These are phyloP conservation scores for Pinus tabuliformis DNA, from an alignment of 75 land plant genomes.

Conservation along the genomic window DNA sequence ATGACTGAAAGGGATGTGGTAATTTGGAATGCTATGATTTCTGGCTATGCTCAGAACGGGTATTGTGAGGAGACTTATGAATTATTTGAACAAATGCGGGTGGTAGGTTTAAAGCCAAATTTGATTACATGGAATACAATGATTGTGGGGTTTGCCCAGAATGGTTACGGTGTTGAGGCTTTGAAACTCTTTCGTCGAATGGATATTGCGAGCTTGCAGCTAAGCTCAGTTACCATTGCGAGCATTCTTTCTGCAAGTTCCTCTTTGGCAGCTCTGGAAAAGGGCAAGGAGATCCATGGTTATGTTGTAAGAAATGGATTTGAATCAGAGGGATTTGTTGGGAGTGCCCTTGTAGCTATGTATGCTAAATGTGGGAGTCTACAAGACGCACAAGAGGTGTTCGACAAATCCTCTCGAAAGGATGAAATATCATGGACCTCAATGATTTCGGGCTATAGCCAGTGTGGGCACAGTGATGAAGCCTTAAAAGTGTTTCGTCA, in stretches of 20 bases:
- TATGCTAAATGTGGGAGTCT: constrained; percentile 62
- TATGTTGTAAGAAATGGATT: constrained; percentile 26
- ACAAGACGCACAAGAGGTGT: constrained; percentile 5
- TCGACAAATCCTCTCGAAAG: neutral
- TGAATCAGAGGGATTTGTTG: constrained; percentile 29
- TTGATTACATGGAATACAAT: constrained; percentile 10
- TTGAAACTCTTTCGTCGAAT: neutral
- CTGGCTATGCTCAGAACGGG: constrained; percentile 23
- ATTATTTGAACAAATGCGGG: constrained; percentile 32
- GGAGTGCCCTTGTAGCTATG: constrained; percentile 53
- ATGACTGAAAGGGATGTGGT: constrained; percentile 13
- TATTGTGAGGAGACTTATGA: constrained; percentile 31
- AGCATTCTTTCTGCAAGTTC: constrained; percentile 41
- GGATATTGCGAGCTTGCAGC: neutral
- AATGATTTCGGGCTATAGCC: constrained; percentile 10
- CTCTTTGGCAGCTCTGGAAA: constrained; percentile 16
- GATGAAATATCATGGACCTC: constrained; percentile 11
- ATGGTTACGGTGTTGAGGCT: constrained; percentile 7
- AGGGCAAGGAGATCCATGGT: constrained; percentile 48
- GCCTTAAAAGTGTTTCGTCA: neutral
- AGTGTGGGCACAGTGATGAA: neutral
- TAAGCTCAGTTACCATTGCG: constrained; percentile 13
- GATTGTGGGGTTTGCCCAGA: constrained; percentile 4
- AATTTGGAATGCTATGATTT: neutral
- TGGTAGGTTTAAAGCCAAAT: constrained; percentile 26